These are phyloP conservation scores for Pythium dissimile DNA, from an alignment of 352 stramenopile genomes.

Conservation along the genomic window DNA sequence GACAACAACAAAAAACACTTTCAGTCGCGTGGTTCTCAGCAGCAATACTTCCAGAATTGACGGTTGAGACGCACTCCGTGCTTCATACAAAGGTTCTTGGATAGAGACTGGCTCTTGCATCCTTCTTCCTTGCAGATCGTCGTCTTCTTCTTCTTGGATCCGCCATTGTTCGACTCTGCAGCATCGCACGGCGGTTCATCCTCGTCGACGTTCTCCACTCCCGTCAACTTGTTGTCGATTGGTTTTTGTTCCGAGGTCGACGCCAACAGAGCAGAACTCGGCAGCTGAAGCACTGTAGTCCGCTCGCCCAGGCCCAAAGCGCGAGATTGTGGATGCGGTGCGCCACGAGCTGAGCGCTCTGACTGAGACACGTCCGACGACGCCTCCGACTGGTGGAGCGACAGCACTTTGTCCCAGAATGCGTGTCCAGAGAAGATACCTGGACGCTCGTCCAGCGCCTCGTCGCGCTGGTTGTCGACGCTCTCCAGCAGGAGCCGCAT, in stretches of 20 bases:
- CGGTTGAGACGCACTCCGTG: constrained; percentile 17
- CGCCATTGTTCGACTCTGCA: background rate
- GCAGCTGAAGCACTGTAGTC: background rate
- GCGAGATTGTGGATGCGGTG: too few species aligned
- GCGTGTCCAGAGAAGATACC: constrained; percentile 21
- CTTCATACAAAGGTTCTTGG: constrained; percentile 22
- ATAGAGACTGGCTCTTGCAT: constrained; percentile 21
- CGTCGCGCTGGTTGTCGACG: constrained; percentile 21
- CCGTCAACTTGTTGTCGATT: background rate
- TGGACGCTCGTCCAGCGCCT: constrained; percentile 7
- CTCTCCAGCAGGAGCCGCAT: constrained; percentile 16
- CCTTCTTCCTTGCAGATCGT: constrained; percentile 23
- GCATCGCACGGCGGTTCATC: background rate
- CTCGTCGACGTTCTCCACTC: background rate
- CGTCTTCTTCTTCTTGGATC: constrained; percentile 31
- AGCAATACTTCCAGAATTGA: background rate
- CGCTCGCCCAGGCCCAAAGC: constrained; percentile 5
- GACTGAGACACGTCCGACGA: constrained; percentile 6
- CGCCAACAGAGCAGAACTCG: background rate
- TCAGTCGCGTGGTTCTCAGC: background rate
- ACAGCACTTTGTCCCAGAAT: constrained; percentile 20
- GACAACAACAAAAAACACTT: too few species aligned
- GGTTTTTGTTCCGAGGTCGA: background rate
- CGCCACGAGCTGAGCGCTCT: background rate
- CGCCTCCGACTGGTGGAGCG: constrained; percentile 7